Percentiles rank a stretch among this genome's conserved stretches.
Conservation (phyloP, 768 basidiomycete genomes). For the Rhizopogon roseolus region DNA sequence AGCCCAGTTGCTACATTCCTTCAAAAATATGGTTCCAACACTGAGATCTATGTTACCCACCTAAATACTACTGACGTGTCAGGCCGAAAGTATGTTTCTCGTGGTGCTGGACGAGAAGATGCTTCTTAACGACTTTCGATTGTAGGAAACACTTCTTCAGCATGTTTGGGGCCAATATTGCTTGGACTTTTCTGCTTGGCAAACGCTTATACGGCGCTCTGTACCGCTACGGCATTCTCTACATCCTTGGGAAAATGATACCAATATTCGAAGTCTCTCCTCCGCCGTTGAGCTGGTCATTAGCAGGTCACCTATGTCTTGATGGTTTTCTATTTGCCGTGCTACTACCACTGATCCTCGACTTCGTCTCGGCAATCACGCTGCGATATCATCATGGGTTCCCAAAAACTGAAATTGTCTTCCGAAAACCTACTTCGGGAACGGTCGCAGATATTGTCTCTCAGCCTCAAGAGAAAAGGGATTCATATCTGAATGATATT, state of each 20-base stretch:
- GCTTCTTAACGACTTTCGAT: not conserved
- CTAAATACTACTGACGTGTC: slow-evolving; percentile 15
- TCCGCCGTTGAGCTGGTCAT: slow-evolving; percentile 10
- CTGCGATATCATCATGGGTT: slow-evolving; percentile 25
- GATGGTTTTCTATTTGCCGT: slow-evolving; percentile 23
- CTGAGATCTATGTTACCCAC: slow-evolving; percentile 27
- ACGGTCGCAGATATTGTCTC: slow-evolving; percentile 19
- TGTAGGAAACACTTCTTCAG: slow-evolving; percentile 22
- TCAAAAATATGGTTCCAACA: slow-evolving; percentile 9
- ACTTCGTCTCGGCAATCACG: slow-evolving; percentile 13
- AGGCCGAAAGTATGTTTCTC: slow-evolving; percentile 19
- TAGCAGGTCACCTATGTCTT: slow-evolving; percentile 20
- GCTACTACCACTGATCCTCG: slow-evolving; percentile 18
- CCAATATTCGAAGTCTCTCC: slow-evolving; percentile 9
- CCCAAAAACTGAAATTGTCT: slow-evolving; percentile 21
- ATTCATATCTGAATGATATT: slow-evolving; percentile 18
- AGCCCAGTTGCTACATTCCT: slow-evolving; percentile 22
- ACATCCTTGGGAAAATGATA: slow-evolving; percentile 15
- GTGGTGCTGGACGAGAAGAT: not conserved
- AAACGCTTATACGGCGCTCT: slow-evolving; percentile 18
- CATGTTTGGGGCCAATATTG: slow-evolving; percentile 19
- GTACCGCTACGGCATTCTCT: slow-evolving; percentile 25
- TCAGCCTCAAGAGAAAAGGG: slow-evolving; percentile 22
- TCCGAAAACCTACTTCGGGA: slow-evolving; percentile 24
- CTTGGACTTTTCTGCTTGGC: slow-evolving; percentile 18